Conservation (phyloP, 2,329 filamentous ascomycete species). For the Clonostachys solani region DNA sequence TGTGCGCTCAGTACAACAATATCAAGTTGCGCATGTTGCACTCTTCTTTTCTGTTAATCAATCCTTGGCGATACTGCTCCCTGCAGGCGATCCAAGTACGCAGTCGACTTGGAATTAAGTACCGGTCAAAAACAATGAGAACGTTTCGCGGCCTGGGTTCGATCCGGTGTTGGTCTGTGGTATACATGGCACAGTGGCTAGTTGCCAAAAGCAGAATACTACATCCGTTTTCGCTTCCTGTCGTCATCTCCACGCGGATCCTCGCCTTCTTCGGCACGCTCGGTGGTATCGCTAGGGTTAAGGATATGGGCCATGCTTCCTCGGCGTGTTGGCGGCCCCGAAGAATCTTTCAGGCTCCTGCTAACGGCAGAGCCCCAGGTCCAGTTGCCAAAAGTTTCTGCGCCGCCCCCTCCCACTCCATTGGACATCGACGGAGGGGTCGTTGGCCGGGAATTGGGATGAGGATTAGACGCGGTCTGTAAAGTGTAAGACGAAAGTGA, state of each 20-base stretch:
- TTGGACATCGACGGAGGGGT: constrained; percentile 49
- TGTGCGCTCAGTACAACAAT: no score
- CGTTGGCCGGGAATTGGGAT: constrained; percentile 45
- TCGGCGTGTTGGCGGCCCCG: constrained; percentile 49
- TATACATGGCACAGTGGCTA: not conserved
- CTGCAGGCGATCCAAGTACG: no score
- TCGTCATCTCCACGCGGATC: constrained; percentile 52
- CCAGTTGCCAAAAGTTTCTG: constrained; percentile 49
- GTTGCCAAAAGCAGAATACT: constrained; percentile 20
- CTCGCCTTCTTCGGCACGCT: constrained; percentile 52
- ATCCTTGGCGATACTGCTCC: no score
- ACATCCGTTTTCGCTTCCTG: constrained; percentile 57
- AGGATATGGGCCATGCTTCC: constrained; percentile 61
- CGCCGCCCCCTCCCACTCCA: constrained; percentile 22
- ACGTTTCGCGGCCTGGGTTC: not conserved
- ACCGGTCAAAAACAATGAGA: not conserved
- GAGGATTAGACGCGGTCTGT: constrained; percentile 31
- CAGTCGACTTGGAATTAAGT: no score
- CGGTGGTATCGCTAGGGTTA: constrained; percentile 54
- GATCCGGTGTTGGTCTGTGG: not conserved
- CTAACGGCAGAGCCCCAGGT: constrained; percentile 47
- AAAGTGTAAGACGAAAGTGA: constrained; percentile 52
- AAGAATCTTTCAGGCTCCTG: constrained; percentile 49
- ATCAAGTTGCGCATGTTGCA: no score
- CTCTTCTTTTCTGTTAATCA: no score